Base-by-base conservation (phyloP, 345 rosid genomes). In the Cardiospermum halicacabum region DNA sequence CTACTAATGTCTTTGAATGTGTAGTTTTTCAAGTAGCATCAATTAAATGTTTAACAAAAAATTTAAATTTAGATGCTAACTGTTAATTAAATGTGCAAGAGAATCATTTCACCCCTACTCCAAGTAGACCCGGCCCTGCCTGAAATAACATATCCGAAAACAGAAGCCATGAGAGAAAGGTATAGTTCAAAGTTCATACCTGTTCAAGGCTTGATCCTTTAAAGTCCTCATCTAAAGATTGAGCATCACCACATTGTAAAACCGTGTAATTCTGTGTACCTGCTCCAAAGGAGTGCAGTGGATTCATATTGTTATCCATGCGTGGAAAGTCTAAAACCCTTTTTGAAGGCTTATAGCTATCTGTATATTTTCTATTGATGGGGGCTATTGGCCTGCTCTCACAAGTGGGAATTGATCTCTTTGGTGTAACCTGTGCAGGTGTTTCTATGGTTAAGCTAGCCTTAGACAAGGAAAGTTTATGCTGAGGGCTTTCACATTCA, bases 391-490 rank as follows among this genome's bases (percentile, higher is more conserved):
- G 64, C 62, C 68, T 56, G 12, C 64, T 68, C 30, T 81, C 79
- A 71, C 65, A 59, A 30, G 53, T 30, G 24, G 81, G 54, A 16
- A 73, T 60, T 56, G 72, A 75, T 65, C 78, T 75, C 73, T 51
- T 73, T 22, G 81, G 85, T 19, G 71, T 73, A 63, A 76, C 34
- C 68, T 81, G 85, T 56, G 79, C 80, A 45, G 88, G 85, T 7
- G 85, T 84, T 65, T 78, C 69, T 45, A 77, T 24, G 34, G 30
- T 58, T 42, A 53, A 69, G 64, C 24, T 42, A 67, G 51, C 75
- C 60, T 54, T 47, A 58, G 75, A 42, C 7, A 62, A 66, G 18
- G 68, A 62, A 56, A 58, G 59, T 63, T 60, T 77, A 43, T 55
- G 72, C 26, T 42, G 28, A 24, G 80, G 80, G 72, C 84, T 81